A percentile compares a stretch with the other conserved stretches of the same genome.
phyloP scores from a whole-genome alignment of 2,329 filamentous ascomycete species.

The Chaetomiaceae sp. region DNA sequence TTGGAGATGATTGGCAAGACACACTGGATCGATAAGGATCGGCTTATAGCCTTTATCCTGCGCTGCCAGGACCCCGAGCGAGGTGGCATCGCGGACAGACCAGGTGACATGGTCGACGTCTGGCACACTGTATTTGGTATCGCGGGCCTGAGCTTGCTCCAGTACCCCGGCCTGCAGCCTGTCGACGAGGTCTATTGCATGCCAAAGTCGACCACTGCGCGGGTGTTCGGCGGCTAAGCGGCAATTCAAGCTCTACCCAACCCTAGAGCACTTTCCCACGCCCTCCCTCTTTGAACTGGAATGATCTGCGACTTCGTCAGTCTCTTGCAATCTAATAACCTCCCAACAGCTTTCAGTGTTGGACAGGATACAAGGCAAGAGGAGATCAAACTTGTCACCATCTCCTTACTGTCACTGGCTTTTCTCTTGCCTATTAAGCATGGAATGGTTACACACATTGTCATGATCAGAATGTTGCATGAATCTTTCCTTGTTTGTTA shows the following conservation, averaged over 20 bases:
- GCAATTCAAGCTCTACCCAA: neutral
- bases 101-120: constrained; percentile 93
- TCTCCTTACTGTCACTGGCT: constrained; percentile 1
- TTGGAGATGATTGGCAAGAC: constrained; percentile 81
- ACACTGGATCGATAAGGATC: constrained; percentile 88
- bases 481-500: neutral
- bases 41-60: constrained; percentile 77
- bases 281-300: neutral
- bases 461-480: too few relatives aligned
- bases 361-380: constrained; percentile 68
- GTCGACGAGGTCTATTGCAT: constrained; percentile 88
- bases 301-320: neutral
- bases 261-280: neutral
- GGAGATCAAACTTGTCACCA: constrained; percentile 43
- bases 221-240: constrained; percentile 40
- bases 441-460: neutral
- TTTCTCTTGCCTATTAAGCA: neutral
- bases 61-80: constrained; percentile 78
- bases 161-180: constrained; percentile 68
- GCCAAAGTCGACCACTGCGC: constrained; percentile 63
- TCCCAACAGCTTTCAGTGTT: constrained; percentile 48
- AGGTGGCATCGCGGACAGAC: constrained; percentile 85
- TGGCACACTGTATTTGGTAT: constrained; percentile 92
- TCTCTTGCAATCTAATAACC: constrained; percentile 71
- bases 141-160: constrained; percentile 79